phyloP scores from a whole-genome alignment of 2,329 filamentous ascomycete species.

The Alternaria gansuensis region DNA sequence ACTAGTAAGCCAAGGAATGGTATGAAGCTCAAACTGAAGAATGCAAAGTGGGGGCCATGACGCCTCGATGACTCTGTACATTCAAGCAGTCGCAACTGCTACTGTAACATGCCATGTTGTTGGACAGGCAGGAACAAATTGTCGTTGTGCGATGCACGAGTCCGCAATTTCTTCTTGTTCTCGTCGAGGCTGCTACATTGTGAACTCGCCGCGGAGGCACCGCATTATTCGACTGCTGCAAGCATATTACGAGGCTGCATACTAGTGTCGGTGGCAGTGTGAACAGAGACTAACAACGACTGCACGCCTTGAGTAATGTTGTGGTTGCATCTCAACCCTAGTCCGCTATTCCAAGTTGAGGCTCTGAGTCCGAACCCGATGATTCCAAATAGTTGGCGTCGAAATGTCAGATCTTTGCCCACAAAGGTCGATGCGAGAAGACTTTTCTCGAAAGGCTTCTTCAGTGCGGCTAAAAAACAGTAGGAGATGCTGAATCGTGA shows the following conservation, averaged over 20 bases:
- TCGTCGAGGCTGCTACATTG: not conserved
- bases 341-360: not conserved
- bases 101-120: not conserved
- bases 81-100: not conserved
- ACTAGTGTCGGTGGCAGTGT: slow-evolving; percentile 4
- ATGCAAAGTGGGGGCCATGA: slow-evolving; percentile 31
- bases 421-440: not conserved
- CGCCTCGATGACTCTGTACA: not conserved
- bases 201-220: not conserved
- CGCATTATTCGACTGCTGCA: not conserved
- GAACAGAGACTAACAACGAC: slow-evolving; percentile 2
- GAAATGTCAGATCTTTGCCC: not conserved
- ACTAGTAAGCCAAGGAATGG: slow-evolving; percentile 53
- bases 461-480: slow-evolving; percentile 3
- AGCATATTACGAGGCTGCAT: not conserved
- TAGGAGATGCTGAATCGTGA: slow-evolving; percentile 5
- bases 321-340: slow-evolving; percentile 5
- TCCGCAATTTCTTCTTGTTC: not conserved
- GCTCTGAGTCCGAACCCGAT: not conserved
- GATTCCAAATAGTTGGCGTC: not conserved
- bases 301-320: not conserved
- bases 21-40: slow-evolving; percentile 48
- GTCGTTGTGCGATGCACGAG: not conserved
- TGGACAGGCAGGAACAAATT: slow-evolving; percentile 1
- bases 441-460: not conserved